A percentile compares a stretch with the other conserved stretches of the same genome.
phyloP scores from a whole-genome alignment of 345 rosid genomes.

The Eucalyptus cloeziana region DNA sequence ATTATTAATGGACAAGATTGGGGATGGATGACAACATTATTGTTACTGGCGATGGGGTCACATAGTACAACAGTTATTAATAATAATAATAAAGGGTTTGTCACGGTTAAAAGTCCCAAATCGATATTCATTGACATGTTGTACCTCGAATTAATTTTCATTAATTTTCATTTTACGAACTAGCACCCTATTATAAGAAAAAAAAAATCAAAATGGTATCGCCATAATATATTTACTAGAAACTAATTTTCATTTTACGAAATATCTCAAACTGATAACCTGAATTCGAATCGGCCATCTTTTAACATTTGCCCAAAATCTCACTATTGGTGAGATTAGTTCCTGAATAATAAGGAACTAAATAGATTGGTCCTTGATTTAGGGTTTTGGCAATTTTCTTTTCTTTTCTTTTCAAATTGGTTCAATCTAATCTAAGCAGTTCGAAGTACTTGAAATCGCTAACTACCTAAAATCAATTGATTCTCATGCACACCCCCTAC shows the following conservation, averaged over 20 bases:
- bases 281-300: rapidly evolving
- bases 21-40: background rate
- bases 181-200: background rate
- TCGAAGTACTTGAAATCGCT: rapidly evolving
- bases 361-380: background rate
- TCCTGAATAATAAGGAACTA: rapidly evolving
- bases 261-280: rapidly evolving
- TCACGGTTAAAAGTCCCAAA: background rate
- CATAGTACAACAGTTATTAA: background rate
- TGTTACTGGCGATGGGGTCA: background rate
- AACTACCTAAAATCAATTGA: rapidly evolving
- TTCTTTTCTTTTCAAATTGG: background rate
- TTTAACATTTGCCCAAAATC: background rate
- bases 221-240: rapidly evolving
- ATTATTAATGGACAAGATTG: background rate
- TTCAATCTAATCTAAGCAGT: rapidly evolving
- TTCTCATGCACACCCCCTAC: background rate
- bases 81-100: background rate
- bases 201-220: rapidly evolving
- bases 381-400: background rate
- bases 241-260: background rate
- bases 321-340: background rate
- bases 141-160: background rate
- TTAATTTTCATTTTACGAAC: background rate
- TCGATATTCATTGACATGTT: background rate